A percentile compares a stretch with the other conserved stretches of the same genome.
Conservation (phyloP, 2,329 filamentous ascomycete species). For the Ophiostoma fasciatum region DNA sequence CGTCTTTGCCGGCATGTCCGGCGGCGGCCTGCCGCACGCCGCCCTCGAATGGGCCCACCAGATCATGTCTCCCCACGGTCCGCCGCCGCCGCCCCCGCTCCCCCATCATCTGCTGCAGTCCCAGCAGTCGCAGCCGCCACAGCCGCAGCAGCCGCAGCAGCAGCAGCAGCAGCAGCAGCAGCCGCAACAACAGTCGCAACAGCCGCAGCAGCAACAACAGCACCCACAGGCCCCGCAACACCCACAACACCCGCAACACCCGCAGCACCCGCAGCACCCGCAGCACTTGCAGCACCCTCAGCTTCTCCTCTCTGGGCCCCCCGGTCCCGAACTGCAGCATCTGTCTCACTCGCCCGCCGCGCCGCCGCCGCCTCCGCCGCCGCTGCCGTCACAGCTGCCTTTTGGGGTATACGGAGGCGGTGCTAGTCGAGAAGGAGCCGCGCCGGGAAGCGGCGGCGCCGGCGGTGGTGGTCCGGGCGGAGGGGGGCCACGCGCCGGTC, state of each 20-base stretch:
- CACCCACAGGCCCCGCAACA: constrained; percentile 28
- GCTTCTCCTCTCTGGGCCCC: no score
- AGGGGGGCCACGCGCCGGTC: background rate
- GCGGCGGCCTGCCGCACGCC: constrained; percentile 43
- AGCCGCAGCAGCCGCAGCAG: constrained; percentile 36
- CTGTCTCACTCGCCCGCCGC: background rate
- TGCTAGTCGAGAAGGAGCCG: constrained; percentile 16
- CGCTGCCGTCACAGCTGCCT: constrained; percentile 28
- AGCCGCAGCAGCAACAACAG: constrained; percentile 33
- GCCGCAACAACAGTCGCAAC: constrained; percentile 29
- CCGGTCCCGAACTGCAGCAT: no score
- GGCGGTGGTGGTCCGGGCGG: no score
- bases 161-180: constrained; percentile 34
- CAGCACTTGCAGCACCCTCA: constrained; percentile 1
- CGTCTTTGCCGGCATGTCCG: constrained; percentile 59
- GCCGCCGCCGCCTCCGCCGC: constrained; percentile 21
- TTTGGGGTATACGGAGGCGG: constrained; percentile 27
- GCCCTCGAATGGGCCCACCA: constrained; percentile 56
- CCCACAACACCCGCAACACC: constrained; percentile 17
- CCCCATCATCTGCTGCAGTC: constrained; percentile 15
- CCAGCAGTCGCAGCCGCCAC: constrained; percentile 17
- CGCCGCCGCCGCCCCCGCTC: constrained; percentile 1
- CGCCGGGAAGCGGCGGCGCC: background rate
- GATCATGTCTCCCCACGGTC: constrained; percentile 34
- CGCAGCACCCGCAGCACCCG: constrained; percentile 15